These are phyloP conservation scores for Aspergillus latus DNA, from an alignment of 2,329 filamentous ascomycete genomes.

Conservation along the genomic window DNA sequence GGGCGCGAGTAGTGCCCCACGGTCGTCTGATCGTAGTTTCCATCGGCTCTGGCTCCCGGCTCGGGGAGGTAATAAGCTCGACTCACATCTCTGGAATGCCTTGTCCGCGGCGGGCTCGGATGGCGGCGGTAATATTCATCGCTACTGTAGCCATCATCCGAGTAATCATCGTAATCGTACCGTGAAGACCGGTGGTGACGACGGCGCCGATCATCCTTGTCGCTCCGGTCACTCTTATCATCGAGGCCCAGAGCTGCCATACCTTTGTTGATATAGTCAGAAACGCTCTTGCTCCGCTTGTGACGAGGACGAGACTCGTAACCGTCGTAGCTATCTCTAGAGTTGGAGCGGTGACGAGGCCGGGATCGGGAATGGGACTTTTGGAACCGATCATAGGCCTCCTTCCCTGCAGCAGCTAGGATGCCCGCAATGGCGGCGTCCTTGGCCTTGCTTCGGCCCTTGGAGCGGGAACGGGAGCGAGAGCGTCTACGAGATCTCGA, in stretches of 20 bases:
- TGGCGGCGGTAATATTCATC: slow-evolving; percentile 33
- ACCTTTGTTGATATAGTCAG: slow-evolving; percentile 46
- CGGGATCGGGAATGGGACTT: slow-evolving; percentile 38
- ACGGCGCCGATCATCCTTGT: slow-evolving; percentile 35
- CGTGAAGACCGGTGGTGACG: slow-evolving; percentile 32
- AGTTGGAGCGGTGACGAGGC: slow-evolving; percentile 46
- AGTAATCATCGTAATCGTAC: slow-evolving; percentile 34
- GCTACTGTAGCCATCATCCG: slow-evolving; percentile 43
- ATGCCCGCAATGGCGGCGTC: slow-evolving; percentile 45
- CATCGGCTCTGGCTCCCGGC: slow-evolving; percentile 22
- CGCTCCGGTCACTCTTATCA: slow-evolving; percentile 31
- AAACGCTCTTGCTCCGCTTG: slow-evolving; percentile 48
- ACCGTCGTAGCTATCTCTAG: slow-evolving; percentile 53
- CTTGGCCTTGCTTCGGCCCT: slow-evolving; percentile 43
- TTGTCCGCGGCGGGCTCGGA: slow-evolving; percentile 29
- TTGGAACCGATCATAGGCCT: slow-evolving; percentile 46
- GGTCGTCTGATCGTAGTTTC: slow-evolving; percentile 14
- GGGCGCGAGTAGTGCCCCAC: slow-evolving; percentile 3
- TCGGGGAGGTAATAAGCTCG: slow-evolving; percentile 32
- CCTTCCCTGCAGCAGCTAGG: slow-evolving; percentile 50
- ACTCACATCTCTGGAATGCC: slow-evolving; percentile 48
- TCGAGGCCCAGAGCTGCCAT: slow-evolving; percentile 47
- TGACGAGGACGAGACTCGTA: slow-evolving; percentile 40
- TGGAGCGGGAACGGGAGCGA: slow-evolving; percentile 51
- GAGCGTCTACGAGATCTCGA: slow-evolving; percentile 67